Base-by-base conservation (phyloP, 441 rosid genomes). In the Flueggea neowawraea region DNA sequence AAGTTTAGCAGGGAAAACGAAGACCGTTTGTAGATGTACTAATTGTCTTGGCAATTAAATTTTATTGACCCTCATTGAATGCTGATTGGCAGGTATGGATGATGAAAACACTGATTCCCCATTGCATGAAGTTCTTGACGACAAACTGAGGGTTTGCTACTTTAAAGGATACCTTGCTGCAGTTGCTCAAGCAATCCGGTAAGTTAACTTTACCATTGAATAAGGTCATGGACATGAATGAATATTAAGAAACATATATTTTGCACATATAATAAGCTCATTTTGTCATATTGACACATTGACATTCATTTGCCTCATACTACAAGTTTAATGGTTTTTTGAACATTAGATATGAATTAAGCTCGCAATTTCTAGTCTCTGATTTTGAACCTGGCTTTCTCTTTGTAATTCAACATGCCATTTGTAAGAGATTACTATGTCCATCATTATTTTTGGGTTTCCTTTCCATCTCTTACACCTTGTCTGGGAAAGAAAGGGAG, bases 121-220 rank as follows among this genome's bases (percentile, higher is more conserved):
- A 17, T 76, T 93, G 31, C 79, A 85, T 55, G 95, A 90, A 65
- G 81, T 88, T 85, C 84, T 94, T 3, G 95, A 94, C 45, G 97
- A 94, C 80, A 84, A 88, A 75, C 55, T 78, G 77, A 80, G 98
- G 73, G 82, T 85, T 65, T 52, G 57, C 6, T 90, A 82, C 65
- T 94, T 62, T 69, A 84, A 82, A 76, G 75, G 83, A 60, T 88
- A 90, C 82, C 81, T 88, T 55, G 78, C 86, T 33, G 82, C 76
- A 70, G 87, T 94, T 64, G 75, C 91, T 68, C 79, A 76, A 64
- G 91, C 97, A 63, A 77, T 88, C 83, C 77, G 79, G 98, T 93
- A 45, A 80, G 87, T 78, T 33, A 3, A 58, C n/a, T 32, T 10
- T 32, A 63, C 31, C 54, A 22, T 22, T 22, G 1, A 22, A 22